Evolutionary conservation across 1,139 yeast genomes (phyloP), one percentile per base, ranked within the genome.

Genomic region (Candida dubliniensis): DNA sequence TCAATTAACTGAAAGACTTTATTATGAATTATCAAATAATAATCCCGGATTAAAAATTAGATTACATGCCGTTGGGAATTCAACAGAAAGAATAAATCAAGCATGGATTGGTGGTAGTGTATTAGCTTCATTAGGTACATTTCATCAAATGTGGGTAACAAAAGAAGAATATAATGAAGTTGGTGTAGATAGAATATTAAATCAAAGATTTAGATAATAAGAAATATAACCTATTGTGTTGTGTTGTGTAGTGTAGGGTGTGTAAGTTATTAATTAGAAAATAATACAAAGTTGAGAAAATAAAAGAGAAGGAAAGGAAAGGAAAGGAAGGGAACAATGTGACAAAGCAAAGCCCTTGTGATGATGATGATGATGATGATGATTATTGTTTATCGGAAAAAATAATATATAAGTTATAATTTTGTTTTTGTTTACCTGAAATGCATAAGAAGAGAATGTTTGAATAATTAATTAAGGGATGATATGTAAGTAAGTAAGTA

Each of bases 81-180:
- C 87, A 2, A 76, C 77, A 41, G 99, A 93, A 64, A 78, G 98
- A 57, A 81, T 82, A 52, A 87, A 81, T 60, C 90, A 95, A 51
- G 77, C 95, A 7, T 93, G 99, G 98, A 80, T 93, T 44, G 99
- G 99, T 36, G 98, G 97, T 7, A 84, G 95, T 53, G 95, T 93
- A 34, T 72, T 93, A 47, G 85, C 96, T 3, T 86, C 96, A 44
- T 74, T 93, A 57, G 99, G 99, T 25, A 90, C 97, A 2, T 93
- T 93, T 74, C 99, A 93, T 63, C 99, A 93, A 66, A 72, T 87
- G 69, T 93, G 99, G 98, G 96, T 93, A 3, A 87, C 95, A 37
- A 86, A 84, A 61, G 82, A 81, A 55, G 99, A 93, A 65, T 89
- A 87, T 57, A 89, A 89, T 50, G 99, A 93, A 61, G 93, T 85